A percentile compares a stretch with the other conserved stretches of the same genome.
These are phyloP conservation scores for Eucalyptus guilfoylei DNA, from an alignment of 345 rosid species.

Conservation along the genomic window DNA sequence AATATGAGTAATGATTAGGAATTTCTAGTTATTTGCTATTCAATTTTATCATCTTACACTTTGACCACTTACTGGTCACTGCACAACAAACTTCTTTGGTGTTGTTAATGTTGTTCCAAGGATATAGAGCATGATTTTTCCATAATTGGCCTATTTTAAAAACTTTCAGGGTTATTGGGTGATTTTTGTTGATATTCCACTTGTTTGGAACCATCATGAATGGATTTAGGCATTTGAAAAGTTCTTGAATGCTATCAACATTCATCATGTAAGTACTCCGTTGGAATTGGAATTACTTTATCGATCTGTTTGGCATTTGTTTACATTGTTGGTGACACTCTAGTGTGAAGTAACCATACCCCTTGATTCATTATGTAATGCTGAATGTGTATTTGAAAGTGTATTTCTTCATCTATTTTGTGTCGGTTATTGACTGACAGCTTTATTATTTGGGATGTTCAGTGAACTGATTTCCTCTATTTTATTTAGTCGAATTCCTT, in stretches of 20 bases:
- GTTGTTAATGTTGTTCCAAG: not conserved
- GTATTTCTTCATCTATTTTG: too few species aligned
- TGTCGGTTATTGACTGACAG: too few species aligned
- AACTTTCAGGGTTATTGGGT: slow-evolving; percentile 75
- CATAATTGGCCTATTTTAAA: not conserved
- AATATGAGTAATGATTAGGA: not conserved
- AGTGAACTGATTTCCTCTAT: too few species aligned
- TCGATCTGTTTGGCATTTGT: not conserved
- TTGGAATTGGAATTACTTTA: not conserved
- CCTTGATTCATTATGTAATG: too few species aligned
- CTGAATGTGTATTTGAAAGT: too few species aligned
- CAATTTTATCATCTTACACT: not conserved
- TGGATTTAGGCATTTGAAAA: slow-evolving; percentile 99
- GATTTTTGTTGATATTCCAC: slow-evolving; percentile 90
- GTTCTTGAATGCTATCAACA: slow-evolving; percentile 88
- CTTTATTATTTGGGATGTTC: too few species aligned
- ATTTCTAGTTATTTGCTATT: not conserved
- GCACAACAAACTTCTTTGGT: not conserved
- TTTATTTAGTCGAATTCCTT: too few species aligned
- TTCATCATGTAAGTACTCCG: slow-evolving; percentile 72
- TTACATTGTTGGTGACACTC: too few species aligned
- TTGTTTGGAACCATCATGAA: slow-evolving; percentile 94
- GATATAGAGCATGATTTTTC: not conserved
- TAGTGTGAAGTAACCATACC: too few species aligned
- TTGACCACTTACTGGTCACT: not conserved